Percentiles rank a stretch among this genome's conserved stretches.
Conservation (phyloP, 192 early-diverging fungal genomes). For the Rhizophagus clarus region DNA sequence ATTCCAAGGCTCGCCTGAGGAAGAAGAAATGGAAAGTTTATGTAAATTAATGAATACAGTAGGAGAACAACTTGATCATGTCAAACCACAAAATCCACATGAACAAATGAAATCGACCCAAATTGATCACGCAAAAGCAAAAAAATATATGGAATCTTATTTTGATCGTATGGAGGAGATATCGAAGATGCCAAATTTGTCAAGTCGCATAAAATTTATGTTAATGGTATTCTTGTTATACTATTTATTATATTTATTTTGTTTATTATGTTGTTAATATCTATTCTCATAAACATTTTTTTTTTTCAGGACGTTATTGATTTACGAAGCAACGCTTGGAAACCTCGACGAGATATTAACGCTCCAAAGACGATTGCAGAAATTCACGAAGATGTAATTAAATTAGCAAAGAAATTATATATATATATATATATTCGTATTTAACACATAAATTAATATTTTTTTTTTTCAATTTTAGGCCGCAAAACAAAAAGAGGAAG, state of each 20-base stretch:
- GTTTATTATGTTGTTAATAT: background rate
- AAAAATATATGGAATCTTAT: conserved; percentile 78
- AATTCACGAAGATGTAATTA: conserved; percentile 74
- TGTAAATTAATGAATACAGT: conserved; percentile 91
- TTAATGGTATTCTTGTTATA: conserved; percentile 48
- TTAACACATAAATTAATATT: background rate
- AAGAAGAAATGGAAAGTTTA: conserved; percentile 93
- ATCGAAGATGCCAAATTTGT: conserved; percentile 64
- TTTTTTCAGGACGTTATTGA: conserved; percentile 75
- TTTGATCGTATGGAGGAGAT: conserved; percentile 84
- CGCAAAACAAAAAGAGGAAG: conserved; percentile 73
- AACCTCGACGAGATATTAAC: conserved; percentile 55
- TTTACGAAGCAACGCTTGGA: conserved; percentile 79
- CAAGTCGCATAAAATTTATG: conserved; percentile 93
- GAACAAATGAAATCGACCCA: conserved; percentile 29
- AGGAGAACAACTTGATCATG: conserved; percentile 78
- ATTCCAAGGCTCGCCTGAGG: conserved; percentile 77
- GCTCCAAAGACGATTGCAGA: conserved; percentile 93
- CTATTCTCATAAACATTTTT: background rate
- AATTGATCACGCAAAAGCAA: conserved; percentile 69
- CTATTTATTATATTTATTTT: background rate
- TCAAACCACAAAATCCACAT: background rate
- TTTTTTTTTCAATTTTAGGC: conserved; percentile 33
- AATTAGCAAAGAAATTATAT: background rate
- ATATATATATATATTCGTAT: background rate